Conservation (phyloP, 129 eudicot species). For the Chrysanthemum lavandulifolium region DNA sequence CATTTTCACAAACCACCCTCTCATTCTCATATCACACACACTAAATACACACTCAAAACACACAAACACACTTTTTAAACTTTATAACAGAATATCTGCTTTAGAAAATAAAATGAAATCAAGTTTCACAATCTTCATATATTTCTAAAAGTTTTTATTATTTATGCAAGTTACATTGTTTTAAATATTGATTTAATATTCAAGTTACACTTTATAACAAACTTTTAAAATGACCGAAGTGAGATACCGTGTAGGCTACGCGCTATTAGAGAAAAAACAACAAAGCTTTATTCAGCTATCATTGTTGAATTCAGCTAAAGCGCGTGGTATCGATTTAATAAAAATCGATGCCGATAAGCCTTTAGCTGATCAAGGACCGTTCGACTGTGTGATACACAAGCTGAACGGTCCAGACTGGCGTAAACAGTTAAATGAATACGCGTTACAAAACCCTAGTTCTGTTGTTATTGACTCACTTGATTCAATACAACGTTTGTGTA, state of each 20-base stretch:
- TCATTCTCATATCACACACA: slow-evolving; percentile 11
- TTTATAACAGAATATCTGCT: neutral
- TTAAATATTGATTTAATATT: too few species aligned
- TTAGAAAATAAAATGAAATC: neutral
- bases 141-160: too few species aligned
- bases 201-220: neutral
- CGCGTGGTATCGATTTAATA: slow-evolving; percentile 59
- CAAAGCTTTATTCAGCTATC: slow-evolving; percentile 58
- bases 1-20: slow-evolving; percentile 2
- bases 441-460: slow-evolving; percentile 36
- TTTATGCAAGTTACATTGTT: too few species aligned
- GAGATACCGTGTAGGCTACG: slow-evolving; percentile 64
- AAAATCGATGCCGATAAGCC: slow-evolving; percentile 53
- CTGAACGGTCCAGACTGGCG: slow-evolving; percentile 64
- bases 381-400: slow-evolving; percentile 76
- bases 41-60: neutral
- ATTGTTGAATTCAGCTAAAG: slow-evolving; percentile 40
- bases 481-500: slow-evolving; percentile 60
- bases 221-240: slow-evolving; percentile 4
- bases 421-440: slow-evolving; percentile 46
- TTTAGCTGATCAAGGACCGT: slow-evolving; percentile 68
- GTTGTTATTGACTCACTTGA: slow-evolving; percentile 58
- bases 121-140: too few species aligned
- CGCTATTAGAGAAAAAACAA: slow-evolving; percentile 70
- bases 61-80: neutral